These are phyloP conservation scores for Solanum medicagineum DNA, from an alignment of 257 asterid species.

Conservation along the genomic window DNA sequence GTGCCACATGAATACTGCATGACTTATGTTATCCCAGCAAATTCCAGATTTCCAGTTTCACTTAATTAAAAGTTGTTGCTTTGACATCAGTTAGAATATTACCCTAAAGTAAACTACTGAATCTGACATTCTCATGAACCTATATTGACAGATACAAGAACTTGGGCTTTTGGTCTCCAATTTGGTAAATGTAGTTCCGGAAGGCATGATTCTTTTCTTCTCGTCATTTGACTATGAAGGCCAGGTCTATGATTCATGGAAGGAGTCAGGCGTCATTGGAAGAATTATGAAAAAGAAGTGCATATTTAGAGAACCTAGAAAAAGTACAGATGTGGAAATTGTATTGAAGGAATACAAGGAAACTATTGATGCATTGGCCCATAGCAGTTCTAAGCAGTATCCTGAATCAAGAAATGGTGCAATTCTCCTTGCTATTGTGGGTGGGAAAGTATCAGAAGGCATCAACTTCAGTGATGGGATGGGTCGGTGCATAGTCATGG, in stretches of 20 bases:
- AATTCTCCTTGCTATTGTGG: slow-evolving; percentile 84
- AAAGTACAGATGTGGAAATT: slow-evolving; percentile 63
- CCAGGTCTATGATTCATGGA: slow-evolving; percentile 72
- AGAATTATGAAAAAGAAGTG: slow-evolving; percentile 66
- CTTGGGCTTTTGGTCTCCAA: slow-evolving; percentile 76
- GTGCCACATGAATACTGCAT: not conserved
- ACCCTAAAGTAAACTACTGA: not conserved
- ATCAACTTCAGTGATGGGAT: slow-evolving; percentile 88
- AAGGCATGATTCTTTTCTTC: slow-evolving; percentile 84
- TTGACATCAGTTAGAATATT: not conserved
- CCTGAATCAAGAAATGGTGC: slow-evolving; percentile 56
- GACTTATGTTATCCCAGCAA: not conserved
- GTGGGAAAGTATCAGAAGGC: slow-evolving; percentile 97
- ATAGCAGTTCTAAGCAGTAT: not conserved
- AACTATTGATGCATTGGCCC: slow-evolving; percentile 38
- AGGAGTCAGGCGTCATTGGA: slow-evolving; percentile 62
- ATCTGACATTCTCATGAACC: not conserved
- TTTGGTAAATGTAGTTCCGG: slow-evolving; percentile 72
- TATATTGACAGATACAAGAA: slow-evolving; percentile 60
- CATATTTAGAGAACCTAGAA: slow-evolving; percentile 86
- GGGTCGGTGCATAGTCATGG: slow-evolving; percentile 95
- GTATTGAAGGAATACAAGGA: slow-evolving; percentile 67
- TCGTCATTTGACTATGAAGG: slow-evolving; percentile 83
- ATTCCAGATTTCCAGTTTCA: not conserved
- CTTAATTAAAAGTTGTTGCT: not conserved